These are phyloP conservation scores for Gymnopilus dilepis DNA, from an alignment of 768 basidiomycete genomes.

Conservation along the genomic window DNA sequence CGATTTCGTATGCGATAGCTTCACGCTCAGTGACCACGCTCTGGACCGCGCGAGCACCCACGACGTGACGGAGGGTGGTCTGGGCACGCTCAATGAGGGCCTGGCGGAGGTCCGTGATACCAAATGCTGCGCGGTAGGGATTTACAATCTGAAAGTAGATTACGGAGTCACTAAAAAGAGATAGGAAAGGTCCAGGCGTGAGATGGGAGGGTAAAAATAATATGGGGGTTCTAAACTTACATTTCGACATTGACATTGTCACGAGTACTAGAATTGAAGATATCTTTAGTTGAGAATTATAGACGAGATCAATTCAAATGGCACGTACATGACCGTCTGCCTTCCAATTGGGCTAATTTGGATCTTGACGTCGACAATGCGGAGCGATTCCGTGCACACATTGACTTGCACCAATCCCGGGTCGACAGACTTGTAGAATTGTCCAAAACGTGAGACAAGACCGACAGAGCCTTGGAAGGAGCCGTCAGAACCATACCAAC, in stretches of 20 bases:
- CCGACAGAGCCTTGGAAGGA: conserved; percentile 75
- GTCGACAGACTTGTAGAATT: conserved; percentile 96
- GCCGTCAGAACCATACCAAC: conserved; percentile 11
- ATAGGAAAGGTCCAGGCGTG: neutral
- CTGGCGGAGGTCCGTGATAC: conserved; percentile 87
- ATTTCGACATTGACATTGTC: conserved; percentile 97
- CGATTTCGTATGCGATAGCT: conserved; percentile 95
- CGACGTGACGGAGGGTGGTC: conserved; percentile 97
- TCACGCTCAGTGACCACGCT: conserved; percentile 96
- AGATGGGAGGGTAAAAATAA: conserved; percentile 13
- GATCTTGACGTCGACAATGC: conserved; percentile 93
- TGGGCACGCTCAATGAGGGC: conserved; percentile 87
- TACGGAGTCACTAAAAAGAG: conserved; percentile 75
- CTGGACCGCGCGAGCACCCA: conserved; percentile 94
- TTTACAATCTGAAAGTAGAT: conserved; percentile 91
- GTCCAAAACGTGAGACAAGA: conserved; percentile 89
- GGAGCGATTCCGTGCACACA: conserved; percentile 89
- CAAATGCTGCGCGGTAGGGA: conserved; percentile 94
- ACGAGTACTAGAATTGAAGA: conserved; percentile 59
- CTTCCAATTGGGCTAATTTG: conserved; percentile 89
- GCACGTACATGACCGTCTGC: conserved; percentile 77
- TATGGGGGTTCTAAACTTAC: conserved; percentile 45
- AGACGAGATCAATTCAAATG: conserved; percentile 8
- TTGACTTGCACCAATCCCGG: conserved; percentile 93
- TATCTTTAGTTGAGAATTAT: conserved; percentile 17